Conservation (phyloP, 345 rosid species). For the Clarkia xantiana region DNA sequence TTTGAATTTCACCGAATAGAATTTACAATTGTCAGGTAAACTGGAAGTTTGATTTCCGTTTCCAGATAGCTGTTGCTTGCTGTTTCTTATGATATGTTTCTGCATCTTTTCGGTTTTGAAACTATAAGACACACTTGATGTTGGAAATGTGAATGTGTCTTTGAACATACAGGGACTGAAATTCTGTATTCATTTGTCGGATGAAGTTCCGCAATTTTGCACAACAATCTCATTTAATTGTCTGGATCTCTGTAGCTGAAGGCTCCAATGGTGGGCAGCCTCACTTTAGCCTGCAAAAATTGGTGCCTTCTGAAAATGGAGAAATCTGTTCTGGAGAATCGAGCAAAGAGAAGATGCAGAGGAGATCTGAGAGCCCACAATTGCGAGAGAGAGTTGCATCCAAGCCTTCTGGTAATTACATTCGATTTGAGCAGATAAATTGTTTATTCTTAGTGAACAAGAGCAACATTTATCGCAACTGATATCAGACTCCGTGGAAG, state of each 20-base stretch:
- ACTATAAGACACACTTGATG: no score
- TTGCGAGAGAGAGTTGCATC: constrained; percentile 32
- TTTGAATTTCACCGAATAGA: background rate
- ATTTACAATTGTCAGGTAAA: no score
- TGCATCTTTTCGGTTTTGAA: no score
- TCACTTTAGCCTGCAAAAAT: constrained; percentile 46
- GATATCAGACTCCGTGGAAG: no score
- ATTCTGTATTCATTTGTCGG: no score
- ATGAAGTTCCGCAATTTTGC: background rate
- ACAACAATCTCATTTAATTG: background rate
- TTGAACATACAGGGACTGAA: no score
- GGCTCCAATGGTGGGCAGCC: constrained; percentile 31
- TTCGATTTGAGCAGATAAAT: no score
- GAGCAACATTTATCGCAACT: no score
- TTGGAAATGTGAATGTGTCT: no score
- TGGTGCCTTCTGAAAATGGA: constrained; percentile 37
- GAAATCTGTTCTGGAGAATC: constrained; percentile 16
- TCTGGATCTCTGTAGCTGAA: constrained; percentile 13
- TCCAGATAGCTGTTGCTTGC: no score
- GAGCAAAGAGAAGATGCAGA: constrained; percentile 17
- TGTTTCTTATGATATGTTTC: no score
- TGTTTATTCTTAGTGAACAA: background rate
- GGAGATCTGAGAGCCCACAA: constrained; percentile 20
- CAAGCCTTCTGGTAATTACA: constrained; percentile 33
- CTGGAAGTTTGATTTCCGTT: no score